Evolutionary conservation across 2,329 filamentous ascomycete genomes (phyloP).

Genomic region (Neoarthrinium moseri): DNA sequence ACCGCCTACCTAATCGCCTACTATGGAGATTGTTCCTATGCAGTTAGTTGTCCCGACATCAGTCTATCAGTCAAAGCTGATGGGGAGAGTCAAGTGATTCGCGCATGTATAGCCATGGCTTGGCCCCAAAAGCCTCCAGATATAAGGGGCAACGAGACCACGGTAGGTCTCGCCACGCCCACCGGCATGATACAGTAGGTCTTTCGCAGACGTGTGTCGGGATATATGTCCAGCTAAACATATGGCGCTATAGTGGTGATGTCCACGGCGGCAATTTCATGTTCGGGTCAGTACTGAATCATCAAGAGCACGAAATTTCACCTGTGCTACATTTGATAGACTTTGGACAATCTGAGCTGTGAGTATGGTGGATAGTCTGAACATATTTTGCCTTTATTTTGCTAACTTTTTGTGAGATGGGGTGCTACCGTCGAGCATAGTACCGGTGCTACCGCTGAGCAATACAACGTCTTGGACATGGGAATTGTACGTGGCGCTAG

Average conservation of each 20-base stretch:
- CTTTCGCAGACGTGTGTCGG: not conserved
- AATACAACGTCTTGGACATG: slow-evolving; percentile 8
- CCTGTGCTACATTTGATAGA: not conserved
- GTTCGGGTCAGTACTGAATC: not conserved
- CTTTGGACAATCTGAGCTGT: slow-evolving; percentile 5
- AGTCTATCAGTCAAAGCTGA: not conserved
- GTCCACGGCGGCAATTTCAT: slow-evolving; percentile 10
- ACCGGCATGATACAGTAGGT: slow-evolving; percentile 11
- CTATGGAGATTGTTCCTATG: slow-evolving; percentile 12
- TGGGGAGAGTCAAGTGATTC: slow-evolving; percentile 3
- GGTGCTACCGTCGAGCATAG: not conserved
- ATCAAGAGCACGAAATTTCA: slow-evolving; percentile 1
- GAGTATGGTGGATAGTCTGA: not conserved
- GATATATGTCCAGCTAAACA: not conserved
- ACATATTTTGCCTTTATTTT: not conserved
- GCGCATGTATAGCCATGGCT: slow-evolving; percentile 11
- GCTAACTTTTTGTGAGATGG: not conserved
- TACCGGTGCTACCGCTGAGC: slow-evolving; percentile 1
- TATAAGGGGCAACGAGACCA: slow-evolving; percentile 8
- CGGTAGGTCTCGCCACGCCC: not conserved
- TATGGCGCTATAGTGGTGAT: slow-evolving; percentile 6
- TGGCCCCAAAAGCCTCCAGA: slow-evolving; percentile 4
- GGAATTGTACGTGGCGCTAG: slow-evolving; percentile 9
- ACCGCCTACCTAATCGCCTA: slow-evolving; percentile 10
- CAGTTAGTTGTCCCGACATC: slow-evolving; percentile 5